Percentiles rank a stretch among this genome's conserved stretches.
phyloP scores from a whole-genome alignment of 352 stramenopile species.

The Globisporangium emineosum region DNA sequence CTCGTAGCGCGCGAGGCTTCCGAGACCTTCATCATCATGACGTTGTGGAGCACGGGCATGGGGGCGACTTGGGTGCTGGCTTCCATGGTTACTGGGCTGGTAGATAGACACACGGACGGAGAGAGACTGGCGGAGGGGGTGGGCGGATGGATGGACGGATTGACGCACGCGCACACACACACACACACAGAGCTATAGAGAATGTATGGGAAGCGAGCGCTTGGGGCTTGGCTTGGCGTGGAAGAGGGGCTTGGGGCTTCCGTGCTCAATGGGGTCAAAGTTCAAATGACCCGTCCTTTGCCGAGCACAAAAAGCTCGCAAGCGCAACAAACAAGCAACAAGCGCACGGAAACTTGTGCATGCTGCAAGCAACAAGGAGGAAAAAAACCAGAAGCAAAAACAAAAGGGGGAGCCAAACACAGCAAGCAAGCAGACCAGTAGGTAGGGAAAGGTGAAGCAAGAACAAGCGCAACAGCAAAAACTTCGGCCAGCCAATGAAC shows the following conservation, averaged over 20 bases:
- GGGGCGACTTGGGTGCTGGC: conserved; percentile 22
- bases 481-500: conserved; percentile 23
- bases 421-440: conserved; percentile 6
- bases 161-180: conserved; percentile 13
- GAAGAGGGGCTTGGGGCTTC: conserved; percentile 20
- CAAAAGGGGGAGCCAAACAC: conserved; percentile 15
- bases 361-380: too few species aligned
- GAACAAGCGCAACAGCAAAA: conserved; percentile 15
- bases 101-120: conserved; percentile 2
- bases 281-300: conserved; percentile 57
- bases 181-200: conserved; percentile 10
- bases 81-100: conserved; percentile 27
- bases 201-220: not conserved
- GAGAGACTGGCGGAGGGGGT: conserved; percentile 4
- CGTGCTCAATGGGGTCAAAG: conserved; percentile 53
- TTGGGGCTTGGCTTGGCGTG: conserved; percentile 2
- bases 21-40: conserved; percentile 23
- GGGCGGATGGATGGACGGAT: conserved; percentile 9
- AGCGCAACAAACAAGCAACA: conserved; percentile 3
- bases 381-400: conserved; percentile 14
- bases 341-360: not conserved
- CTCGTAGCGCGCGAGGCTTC: conserved; percentile 19
- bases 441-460: conserved; percentile 16
- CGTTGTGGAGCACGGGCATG: conserved; percentile 20
- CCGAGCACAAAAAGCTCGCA: conserved; percentile 3